A percentile compares a stretch with the other conserved stretches of the same genome.
Evolutionary conservation across 176 grass and related monocot species (phyloP).

Genomic region (Bolboschoenus planiculmis): DNA sequence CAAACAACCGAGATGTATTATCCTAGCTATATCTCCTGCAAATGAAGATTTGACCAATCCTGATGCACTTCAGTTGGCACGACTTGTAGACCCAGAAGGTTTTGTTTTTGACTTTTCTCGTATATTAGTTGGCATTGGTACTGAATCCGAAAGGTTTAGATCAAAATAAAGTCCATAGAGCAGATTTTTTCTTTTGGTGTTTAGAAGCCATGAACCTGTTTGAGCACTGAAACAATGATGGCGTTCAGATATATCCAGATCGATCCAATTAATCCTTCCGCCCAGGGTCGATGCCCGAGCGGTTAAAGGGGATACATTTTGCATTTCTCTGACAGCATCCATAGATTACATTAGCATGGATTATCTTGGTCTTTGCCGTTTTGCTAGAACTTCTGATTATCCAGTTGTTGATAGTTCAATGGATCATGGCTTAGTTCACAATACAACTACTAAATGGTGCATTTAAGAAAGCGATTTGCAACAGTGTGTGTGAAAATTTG

Average conservation of each 20-base stretch:
- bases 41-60: slow-evolving; percentile 97
- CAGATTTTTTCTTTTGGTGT: slow-evolving; percentile 18
- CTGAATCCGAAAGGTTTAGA: not conserved
- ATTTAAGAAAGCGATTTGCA: not conserved
- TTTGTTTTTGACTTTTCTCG: not conserved
- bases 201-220: not conserved
- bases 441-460: not conserved
- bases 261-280: no score
- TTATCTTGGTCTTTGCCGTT: not conserved
- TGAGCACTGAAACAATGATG: not conserved
- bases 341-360: not conserved
- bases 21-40: slow-evolving; percentile 83
- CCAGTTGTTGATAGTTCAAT: not conserved
- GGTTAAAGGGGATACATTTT: no score
- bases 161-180: slow-evolving; percentile 15
- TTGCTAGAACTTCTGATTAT: not conserved
- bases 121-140: not conserved
- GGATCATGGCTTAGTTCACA: not conserved
- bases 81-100: slow-evolving; percentile 94
- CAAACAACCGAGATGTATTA: slow-evolving; percentile 83
- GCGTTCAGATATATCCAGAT: not conserved
- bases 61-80: slow-evolving; percentile 84
- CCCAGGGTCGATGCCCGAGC: no score
- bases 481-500: not conserved
- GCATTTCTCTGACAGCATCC: not conserved